phyloP scores from a whole-genome alignment of 345 rosid genomes.

The Hirschfeldia incana region DNA sequence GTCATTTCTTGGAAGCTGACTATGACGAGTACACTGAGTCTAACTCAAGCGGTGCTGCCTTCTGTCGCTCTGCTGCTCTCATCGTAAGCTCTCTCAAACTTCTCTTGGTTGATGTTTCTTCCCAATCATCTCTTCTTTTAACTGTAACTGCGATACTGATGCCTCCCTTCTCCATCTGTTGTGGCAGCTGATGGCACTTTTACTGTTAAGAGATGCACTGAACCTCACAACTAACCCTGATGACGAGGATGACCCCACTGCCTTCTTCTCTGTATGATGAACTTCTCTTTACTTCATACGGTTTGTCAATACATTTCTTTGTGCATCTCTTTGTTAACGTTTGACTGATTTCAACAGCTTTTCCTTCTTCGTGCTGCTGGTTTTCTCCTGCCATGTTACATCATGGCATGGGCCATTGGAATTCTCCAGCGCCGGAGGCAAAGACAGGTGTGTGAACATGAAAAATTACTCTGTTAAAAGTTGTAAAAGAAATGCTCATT shows the following conservation, averaged over 20 bases:
- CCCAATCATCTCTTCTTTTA: background rate
- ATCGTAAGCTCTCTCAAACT: background rate
- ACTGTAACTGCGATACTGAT: background rate
- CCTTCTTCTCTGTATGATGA: slow-evolving; percentile 87
- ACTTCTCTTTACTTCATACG: slow-evolving; percentile 10
- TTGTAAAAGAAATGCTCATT: background rate
- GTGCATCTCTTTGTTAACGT: slow-evolving; percentile 1
- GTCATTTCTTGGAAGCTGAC: background rate
- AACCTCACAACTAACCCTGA: slow-evolving; percentile 67
- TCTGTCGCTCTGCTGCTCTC: slow-evolving; percentile 7
- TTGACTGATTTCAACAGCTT: slow-evolving; percentile 49
- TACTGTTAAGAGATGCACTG: slow-evolving; percentile 87
- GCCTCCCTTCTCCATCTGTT: background rate
- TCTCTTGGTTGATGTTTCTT: background rate
- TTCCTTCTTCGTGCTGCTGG: slow-evolving; percentile 93
- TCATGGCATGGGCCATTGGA: slow-evolving; percentile 99
- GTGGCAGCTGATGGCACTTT: slow-evolving; percentile 86
- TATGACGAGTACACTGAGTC: background rate
- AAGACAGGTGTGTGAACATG: slow-evolving; percentile 67
- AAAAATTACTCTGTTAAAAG: background rate
- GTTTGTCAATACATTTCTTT: background rate
- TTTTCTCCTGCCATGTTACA: slow-evolving; percentile 95
- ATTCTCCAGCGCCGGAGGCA: slow-evolving; percentile 91
- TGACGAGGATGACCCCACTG: slow-evolving; percentile 82
- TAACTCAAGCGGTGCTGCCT: background rate